Percentiles rank a stretch among this genome's conserved stretches.
phyloP scores from a whole-genome alignment of 345 rosid species.

The Pugionium cornutum region DNA sequence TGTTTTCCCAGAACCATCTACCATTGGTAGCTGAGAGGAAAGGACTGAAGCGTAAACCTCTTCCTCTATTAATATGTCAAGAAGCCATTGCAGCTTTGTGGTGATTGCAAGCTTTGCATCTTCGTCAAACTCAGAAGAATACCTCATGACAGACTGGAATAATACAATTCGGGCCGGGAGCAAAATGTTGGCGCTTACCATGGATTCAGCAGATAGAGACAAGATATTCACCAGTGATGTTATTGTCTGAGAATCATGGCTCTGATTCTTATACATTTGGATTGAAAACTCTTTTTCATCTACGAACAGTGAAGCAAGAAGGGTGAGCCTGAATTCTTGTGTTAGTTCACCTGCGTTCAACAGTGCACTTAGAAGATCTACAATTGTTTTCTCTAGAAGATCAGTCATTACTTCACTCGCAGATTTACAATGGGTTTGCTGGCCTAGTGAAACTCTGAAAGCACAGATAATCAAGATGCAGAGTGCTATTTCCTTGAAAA shows the following conservation, averaged over 20 bases:
- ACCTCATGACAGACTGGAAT: constrained; percentile 59
- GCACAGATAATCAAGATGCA: constrained; percentile 61
- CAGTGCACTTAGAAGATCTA: constrained; percentile 61
- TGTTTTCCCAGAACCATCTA: constrained; percentile 55
- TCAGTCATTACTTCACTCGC: constrained; percentile 73
- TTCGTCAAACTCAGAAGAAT: constrained; percentile 53
- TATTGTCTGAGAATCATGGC: constrained; percentile 27
- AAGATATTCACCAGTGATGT: constrained; percentile 54
- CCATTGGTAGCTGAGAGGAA: constrained; percentile 59
- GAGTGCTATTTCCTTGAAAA: constrained; percentile 55
- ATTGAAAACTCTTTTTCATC: constrained; percentile 38
- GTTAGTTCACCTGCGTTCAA: constrained; percentile 58
- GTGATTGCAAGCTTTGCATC: constrained; percentile 51
- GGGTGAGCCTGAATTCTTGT: constrained; percentile 55
- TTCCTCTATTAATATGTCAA: constrained; percentile 52
- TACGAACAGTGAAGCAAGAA: constrained; percentile 63
- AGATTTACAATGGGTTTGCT: constrained; percentile 47
- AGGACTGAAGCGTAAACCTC: constrained; percentile 71
- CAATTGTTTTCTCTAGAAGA: constrained; percentile 69
- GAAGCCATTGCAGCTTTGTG: constrained; percentile 69
- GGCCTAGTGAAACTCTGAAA: constrained; percentile 58
- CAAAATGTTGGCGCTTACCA: constrained; percentile 42
- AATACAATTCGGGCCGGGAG: constrained; percentile 56
- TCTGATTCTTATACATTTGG: constrained; percentile 34
- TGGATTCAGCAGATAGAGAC: constrained; percentile 45